Conservation (phyloP, 1,284 basidiomycete species). For the Sphaerobolus stellatus region DNA sequence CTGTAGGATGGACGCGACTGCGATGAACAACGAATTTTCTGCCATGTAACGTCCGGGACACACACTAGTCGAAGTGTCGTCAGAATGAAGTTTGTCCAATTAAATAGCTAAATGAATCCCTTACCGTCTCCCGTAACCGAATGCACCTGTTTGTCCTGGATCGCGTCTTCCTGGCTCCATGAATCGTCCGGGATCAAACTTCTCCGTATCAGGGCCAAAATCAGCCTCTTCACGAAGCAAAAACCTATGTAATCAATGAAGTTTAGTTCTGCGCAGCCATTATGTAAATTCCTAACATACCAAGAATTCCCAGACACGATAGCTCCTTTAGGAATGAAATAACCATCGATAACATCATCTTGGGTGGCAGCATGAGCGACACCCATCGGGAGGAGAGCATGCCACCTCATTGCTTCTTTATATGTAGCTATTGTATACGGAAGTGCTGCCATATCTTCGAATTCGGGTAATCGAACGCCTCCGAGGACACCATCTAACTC, state of each 20-base stretch:
- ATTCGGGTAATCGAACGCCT: not conserved
- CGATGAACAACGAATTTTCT: too few relatives aligned
- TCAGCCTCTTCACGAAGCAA: not conserved
- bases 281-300: not conserved
- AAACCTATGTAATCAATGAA: too few relatives aligned
- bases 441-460: not conserved
- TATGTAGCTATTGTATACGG: not conserved
- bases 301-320: not conserved
- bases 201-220: not conserved
- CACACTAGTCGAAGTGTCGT: too few relatives aligned
- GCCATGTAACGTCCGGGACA: too few relatives aligned
- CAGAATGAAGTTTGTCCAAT: too few relatives aligned
- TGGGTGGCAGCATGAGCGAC: not conserved
- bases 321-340: not conserved
- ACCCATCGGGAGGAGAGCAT: not conserved
- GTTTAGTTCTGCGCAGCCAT: not conserved
- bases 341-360: not conserved
- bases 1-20: too few relatives aligned
- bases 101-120: too few relatives aligned
- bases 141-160: not conserved
- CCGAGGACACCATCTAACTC: not conserved
- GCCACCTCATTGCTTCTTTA: not conserved
- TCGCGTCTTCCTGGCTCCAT: constrained; percentile 1
- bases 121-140: constrained; percentile 15
- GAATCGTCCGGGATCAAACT: constrained; percentile 14